Evolutionary conservation across 345 rosid genomes (phyloP), one percentile per base, ranked within the genome.

Genomic region (Aethionema arabicum): DNA sequence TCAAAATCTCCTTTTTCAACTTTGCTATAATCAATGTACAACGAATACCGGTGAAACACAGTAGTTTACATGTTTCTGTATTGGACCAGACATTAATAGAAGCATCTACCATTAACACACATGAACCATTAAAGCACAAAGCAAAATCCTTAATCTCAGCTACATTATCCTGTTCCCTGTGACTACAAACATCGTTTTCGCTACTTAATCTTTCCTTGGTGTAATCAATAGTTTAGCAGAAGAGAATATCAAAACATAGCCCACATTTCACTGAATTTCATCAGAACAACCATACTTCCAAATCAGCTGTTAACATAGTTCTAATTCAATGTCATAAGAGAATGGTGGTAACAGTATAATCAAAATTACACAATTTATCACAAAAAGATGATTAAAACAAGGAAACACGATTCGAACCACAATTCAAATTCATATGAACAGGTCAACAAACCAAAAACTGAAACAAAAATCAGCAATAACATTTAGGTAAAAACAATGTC

Each of bases 301-400:
- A 51, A 10, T 32, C 12, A 62, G 33, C 43, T 14, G 3, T 58
- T 6, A 14, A 33, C 33, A 32, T 15, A 33, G 11, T 59, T 59
- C 30, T 47, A 3, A 11, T n/a, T 61, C 21, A 52, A n/a, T 40
- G 27, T 11, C 27, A 52, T 51, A 52, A 52, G 10, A 40, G 2
- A 31, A 13, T 21, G 27, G 27, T 21, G 27, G 27, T 21, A 38
- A 29, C 7, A 49, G 4, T 12, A 7, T 46, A 61, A 48, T 14
- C 67, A 50, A 43, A 50, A 38, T 39, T 38, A 61, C 15, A 48
- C 40, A 49, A 6, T 9, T n/a, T 15, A 63, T 31, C 67, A 14
- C 50, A 50, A 2, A 62, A 21, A 21, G 27, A 21, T 21, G 38
- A 32, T 30, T 54, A 33, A 50, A 62, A 11, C 32, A 16, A 46